Base-by-base conservation (phyloP, 2,329 filamentous ascomycete species). In the Fusarium armeniacum region DNA sequence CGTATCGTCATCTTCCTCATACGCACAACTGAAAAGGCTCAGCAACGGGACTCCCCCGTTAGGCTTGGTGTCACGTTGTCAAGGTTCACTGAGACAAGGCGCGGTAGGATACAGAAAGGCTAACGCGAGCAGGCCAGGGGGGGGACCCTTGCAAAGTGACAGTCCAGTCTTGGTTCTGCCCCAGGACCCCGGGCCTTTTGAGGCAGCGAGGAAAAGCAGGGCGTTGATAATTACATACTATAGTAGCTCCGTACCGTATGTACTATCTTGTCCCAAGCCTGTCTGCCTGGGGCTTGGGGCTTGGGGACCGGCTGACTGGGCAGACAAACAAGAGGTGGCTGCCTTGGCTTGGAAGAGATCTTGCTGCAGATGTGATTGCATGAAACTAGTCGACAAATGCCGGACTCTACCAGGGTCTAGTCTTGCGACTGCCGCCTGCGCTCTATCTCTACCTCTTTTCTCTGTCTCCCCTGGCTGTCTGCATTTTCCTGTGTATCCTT, bases 61-160 rank as follows among this genome's bases (percentile, higher is more conserved):
- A 44, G 32, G 50, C n/a, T 57, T 67, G 65, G 51, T 59, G 66
- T 70, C 65, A 45, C 41, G 44, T 43, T 53, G 40, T 53, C 59
- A 67, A 58, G 59, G 62, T 63, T 70, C 38, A 50, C 47, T 61
- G 54, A 68, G 67, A 71, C 63, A 69, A 58, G 58, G 63, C 63
- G 49, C 54, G 54, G 54, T 62, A 66, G 62, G 62, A 53, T 54
- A 47, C n/a, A 64, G 44, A 43, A 43, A 61, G 46, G 52, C 60
- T 58, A 70, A 64, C 51, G 54, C 50, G 35, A 44, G 28, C 45
- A 40, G 28, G 53, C 40, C 40, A 43, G 67, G 67, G 67, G 61
- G 61, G 67, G 63, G 46, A 20, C 54, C 67, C 68, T 55, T 49
- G 58, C 43, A 36, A 35, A 54, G 20, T 62, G 30, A 35, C 36